Conservation (phyloP, 441 rosid genomes). For the Eruca vesicaria region DNA sequence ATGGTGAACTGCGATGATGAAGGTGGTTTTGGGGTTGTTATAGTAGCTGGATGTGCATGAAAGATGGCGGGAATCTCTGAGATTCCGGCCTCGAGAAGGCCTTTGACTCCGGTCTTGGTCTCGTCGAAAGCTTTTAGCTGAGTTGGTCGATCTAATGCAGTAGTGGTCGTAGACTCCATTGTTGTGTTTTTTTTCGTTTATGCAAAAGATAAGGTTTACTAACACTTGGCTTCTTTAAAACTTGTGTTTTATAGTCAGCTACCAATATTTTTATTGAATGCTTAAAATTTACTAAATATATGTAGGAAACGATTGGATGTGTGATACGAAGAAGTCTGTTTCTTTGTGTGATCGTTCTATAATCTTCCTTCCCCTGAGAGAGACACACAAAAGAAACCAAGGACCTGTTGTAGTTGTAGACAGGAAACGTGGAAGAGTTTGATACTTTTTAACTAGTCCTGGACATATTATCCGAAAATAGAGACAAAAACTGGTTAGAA, state of each 20-base stretch:
- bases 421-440: not conserved
- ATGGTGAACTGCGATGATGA: constrained; percentile 9
- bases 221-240: too few relatives aligned
- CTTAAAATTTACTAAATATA: too few relatives aligned
- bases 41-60: constrained; percentile 11
- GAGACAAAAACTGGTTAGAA: not conserved
- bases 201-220: not conserved
- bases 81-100: constrained; percentile 48
- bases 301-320: not conserved
- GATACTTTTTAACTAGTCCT: too few relatives aligned
- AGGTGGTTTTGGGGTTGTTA: constrained; percentile 18
- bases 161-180: constrained; percentile 21
- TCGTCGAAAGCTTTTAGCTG: constrained; percentile 53
- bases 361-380: too few relatives aligned
- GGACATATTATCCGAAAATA: too few relatives aligned
- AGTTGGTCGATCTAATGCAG: constrained; percentile 24
- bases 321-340: not conserved
- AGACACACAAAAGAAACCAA: too few relatives aligned
- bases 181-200: not conserved
- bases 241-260: too few relatives aligned
- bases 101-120: constrained; percentile 52
- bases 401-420: not conserved
- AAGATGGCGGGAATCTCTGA: constrained; percentile 47
- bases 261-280: too few relatives aligned
- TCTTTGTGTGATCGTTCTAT: too few relatives aligned